A percentile compares a stretch with the other conserved stretches of the same genome.
Conservation (phyloP, 257 asterid genomes). For the Nicotiana paniculata region DNA sequence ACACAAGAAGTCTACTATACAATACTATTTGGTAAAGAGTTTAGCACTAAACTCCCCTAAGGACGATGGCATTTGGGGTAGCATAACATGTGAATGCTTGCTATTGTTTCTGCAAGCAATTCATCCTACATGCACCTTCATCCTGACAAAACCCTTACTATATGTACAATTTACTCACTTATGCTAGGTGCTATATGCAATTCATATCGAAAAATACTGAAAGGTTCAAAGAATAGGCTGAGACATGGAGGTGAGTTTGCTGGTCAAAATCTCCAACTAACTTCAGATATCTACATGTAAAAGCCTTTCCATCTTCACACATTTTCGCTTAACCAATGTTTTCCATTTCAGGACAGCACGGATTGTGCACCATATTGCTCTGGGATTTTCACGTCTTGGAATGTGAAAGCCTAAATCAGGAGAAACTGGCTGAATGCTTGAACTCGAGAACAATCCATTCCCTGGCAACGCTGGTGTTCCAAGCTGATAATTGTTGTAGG, state of each 20-base stretch:
- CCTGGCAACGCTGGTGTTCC: slow-evolving; percentile 36
- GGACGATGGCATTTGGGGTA: not conserved
- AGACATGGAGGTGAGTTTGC: not conserved
- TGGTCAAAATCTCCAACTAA: not conserved
- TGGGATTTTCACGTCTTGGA: slow-evolving; percentile 39
- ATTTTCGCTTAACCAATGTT: slow-evolving; percentile 47
- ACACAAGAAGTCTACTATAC: not conserved
- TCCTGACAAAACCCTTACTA: slow-evolving; percentile 1
- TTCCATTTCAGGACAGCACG: slow-evolving; percentile 70
- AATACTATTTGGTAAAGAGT: not conserved
- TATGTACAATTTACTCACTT: not conserved
- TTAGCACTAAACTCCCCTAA: not conserved
- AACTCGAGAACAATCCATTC: slow-evolving; percentile 30
- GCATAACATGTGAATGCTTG: not conserved
- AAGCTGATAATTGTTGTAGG: slow-evolving; percentile 32
- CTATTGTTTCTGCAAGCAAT: not conserved
- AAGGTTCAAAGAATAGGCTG: not conserved
- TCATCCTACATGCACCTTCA: not conserved
- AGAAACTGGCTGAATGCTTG: slow-evolving; percentile 28
- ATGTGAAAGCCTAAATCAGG: slow-evolving; percentile 32
- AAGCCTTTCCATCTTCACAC: slow-evolving; percentile 33
- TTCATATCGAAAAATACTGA: not conserved
- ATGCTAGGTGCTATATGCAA: not conserved
- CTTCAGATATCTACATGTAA: slow-evolving; percentile 9
- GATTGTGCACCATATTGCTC: slow-evolving; percentile 69